phyloP scores from a whole-genome alignment of 2,329 filamentous ascomycete species.

The Phaeophleospora eucalypticola region DNA sequence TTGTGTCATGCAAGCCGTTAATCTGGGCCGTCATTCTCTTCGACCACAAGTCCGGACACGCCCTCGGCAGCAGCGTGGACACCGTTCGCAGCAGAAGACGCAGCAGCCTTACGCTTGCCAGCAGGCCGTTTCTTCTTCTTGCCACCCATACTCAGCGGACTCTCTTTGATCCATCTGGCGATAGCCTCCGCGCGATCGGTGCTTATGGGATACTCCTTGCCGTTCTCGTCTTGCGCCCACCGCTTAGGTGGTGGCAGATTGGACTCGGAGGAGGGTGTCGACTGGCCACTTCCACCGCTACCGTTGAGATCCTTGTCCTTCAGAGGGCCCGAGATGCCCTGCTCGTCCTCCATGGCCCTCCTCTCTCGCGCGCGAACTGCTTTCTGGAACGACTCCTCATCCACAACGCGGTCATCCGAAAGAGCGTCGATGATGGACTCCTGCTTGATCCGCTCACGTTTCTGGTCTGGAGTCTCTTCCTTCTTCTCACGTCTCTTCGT shows the following conservation, averaged over 20 bases:
- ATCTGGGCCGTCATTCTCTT: constrained; percentile 25
- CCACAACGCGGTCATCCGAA: constrained; percentile 63
- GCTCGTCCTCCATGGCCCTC: constrained; percentile 54
- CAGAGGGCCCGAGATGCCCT: constrained; percentile 34
- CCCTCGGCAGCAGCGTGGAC: constrained; percentile 13
- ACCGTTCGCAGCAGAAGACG: constrained; percentile 14
- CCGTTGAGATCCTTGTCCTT: constrained; percentile 25
- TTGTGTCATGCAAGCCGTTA: too few species aligned
- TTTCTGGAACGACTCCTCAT: constrained; percentile 62
- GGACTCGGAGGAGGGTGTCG: constrained; percentile 3
- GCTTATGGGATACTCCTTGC: constrained; percentile 64
- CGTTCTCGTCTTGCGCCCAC: constrained; percentile 62
- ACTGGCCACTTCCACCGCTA: constrained; percentile 4
- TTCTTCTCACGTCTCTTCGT: constrained; percentile 21
- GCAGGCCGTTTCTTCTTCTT: constrained; percentile 33
- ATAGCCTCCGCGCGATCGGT: constrained; percentile 68
- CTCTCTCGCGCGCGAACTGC: constrained; percentile 60
- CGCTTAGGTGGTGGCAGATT: constrained; percentile 44
- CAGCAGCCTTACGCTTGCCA: constrained; percentile 28
- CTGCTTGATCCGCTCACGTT: constrained; percentile 57
- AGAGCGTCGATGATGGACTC: constrained; percentile 65
- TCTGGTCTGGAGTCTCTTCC: constrained; percentile 50
- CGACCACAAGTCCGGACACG: constrained; percentile 6
- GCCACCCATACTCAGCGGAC: constrained; percentile 38
- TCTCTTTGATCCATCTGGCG: constrained; percentile 61